These are phyloP conservation scores for Lentinula novae-zelandiae DNA, from an alignment of 1,284 basidiomycete species.

Conservation along the genomic window DNA sequence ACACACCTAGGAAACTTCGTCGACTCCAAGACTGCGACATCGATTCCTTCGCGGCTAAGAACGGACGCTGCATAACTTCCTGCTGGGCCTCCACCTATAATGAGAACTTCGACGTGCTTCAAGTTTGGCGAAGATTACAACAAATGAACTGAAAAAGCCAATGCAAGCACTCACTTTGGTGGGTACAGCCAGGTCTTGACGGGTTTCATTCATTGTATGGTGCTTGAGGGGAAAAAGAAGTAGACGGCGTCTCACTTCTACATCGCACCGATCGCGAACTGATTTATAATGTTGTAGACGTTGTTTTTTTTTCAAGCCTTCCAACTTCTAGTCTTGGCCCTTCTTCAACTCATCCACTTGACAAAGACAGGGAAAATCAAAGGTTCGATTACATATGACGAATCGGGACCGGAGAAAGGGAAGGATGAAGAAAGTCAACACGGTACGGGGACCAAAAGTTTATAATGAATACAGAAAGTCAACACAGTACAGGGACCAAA, in stretches of 20 bases:
- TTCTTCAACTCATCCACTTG: neutral
- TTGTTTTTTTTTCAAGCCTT: neutral
- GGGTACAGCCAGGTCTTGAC: neutral
- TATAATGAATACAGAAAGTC: neutral
- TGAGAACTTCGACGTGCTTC: constrained; percentile 31
- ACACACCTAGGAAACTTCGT: constrained; percentile 62
- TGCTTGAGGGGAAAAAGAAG: neutral
- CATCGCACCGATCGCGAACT: neutral
- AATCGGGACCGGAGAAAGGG: neutral
- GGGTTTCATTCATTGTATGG: neutral
- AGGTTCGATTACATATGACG: neutral
- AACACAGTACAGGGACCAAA: neutral
- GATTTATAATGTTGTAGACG: neutral
- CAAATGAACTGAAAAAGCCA: neutral
- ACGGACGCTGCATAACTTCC: constrained; percentile 68
- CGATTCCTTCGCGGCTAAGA: constrained; percentile 65
- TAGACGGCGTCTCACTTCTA: neutral
- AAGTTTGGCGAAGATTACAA: neutral
- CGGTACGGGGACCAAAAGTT: neutral
- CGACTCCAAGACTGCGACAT: constrained; percentile 65
- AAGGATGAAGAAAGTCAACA: neutral
- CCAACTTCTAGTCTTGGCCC: neutral
- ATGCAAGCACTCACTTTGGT: neutral
- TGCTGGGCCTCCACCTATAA: constrained; percentile 64
- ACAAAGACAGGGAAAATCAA: neutral